Conservation (phyloP, 2,329 filamentous ascomycete species). For the Diatrype stigma region DNA sequence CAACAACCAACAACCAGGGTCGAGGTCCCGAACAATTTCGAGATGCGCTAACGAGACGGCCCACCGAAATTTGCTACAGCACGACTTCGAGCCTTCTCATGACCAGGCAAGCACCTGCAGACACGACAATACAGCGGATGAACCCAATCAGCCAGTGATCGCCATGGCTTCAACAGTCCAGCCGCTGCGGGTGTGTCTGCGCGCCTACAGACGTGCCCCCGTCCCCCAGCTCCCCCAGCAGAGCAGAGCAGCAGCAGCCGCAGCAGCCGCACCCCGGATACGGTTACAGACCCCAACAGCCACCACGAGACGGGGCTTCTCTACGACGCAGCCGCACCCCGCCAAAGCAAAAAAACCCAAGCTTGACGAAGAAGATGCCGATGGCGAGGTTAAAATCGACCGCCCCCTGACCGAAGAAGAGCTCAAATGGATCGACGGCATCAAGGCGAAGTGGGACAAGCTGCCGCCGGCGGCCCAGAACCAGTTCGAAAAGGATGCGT, state of each 20-base stretch:
- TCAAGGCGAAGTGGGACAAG: conserved; percentile 1
- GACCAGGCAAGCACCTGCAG: conserved; percentile 5
- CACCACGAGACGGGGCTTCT: conserved; percentile 23
- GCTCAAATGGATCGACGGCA: background rate
- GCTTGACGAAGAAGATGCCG: conserved; percentile 10
- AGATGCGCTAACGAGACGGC: background rate
- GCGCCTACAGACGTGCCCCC: conserved; percentile 27
- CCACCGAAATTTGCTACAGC: conserved; percentile 7
- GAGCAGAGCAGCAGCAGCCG: too few relatives aligned
- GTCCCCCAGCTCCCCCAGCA: conserved; percentile 11
- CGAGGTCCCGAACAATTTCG: background rate
- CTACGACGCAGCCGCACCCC: conserved; percentile 19
- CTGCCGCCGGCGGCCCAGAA: background rate
- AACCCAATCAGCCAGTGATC: conserved; percentile 13
- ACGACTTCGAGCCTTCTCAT: conserved; percentile 5
- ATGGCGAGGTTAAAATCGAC: background rate
- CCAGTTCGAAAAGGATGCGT: too few relatives aligned
- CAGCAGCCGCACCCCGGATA: background rate
- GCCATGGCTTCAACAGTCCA: conserved; percentile 38
- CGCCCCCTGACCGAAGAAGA: background rate
- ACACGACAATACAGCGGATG: conserved; percentile 1
- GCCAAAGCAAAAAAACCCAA: too few relatives aligned
- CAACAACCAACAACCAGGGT: background rate
- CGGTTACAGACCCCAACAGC: conserved; percentile 15
- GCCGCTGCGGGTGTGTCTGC: conserved; percentile 36